Conservation (phyloP, 2,329 filamentous ascomycete species). For the Diaporthe helianthi region DNA sequence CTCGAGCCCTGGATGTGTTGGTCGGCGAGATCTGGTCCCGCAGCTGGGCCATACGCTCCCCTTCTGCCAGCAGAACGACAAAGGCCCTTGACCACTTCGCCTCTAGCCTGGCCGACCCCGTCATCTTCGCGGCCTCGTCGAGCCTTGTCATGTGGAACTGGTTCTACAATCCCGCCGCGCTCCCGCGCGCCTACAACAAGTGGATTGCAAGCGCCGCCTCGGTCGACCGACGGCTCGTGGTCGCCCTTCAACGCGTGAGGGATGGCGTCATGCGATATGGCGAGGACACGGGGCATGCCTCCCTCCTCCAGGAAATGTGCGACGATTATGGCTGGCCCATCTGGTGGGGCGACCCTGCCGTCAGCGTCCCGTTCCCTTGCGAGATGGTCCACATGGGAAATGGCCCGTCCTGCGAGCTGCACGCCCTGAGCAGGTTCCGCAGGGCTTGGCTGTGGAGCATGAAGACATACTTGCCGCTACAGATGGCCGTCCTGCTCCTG, state of each 20-base stretch:
- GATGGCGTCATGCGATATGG: slow-evolving; percentile 73
- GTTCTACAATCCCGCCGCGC: slow-evolving; percentile 76
- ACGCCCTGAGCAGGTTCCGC: slow-evolving; percentile 72
- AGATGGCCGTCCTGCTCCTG: slow-evolving; percentile 63
- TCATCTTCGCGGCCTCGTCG: slow-evolving; percentile 74
- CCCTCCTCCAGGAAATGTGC: slow-evolving; percentile 75
- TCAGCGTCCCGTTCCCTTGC: slow-evolving; percentile 77
- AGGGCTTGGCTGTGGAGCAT: slow-evolving; percentile 77
- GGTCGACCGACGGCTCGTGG: slow-evolving; percentile 76
- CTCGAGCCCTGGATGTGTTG: slow-evolving; percentile 75
- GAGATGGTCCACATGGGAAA: slow-evolving; percentile 83
- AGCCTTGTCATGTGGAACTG: slow-evolving; percentile 88
- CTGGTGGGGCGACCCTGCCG: slow-evolving; percentile 75
- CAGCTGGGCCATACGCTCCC: slow-evolving; percentile 51
- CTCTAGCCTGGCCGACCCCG: slow-evolving; percentile 64
- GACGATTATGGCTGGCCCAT: slow-evolving; percentile 71
- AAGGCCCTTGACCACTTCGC: slow-evolving; percentile 48
- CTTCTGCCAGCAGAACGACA: slow-evolving; percentile 15
- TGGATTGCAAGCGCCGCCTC: slow-evolving; percentile 83
- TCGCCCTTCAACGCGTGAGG: slow-evolving; percentile 73
- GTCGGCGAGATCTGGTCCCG: slow-evolving; percentile 70
- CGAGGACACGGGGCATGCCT: slow-evolving; percentile 72
- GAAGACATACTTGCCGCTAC: slow-evolving; percentile 78
- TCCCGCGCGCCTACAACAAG: slow-evolving; percentile 77
- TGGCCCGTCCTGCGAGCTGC: slow-evolving; percentile 76